Percentiles rank a stretch among this genome's conserved stretches.
Evolutionary conservation across 2,329 filamentous ascomycete genomes (phyloP).

Genomic region (Sporothrix dimorphospora): DNA sequence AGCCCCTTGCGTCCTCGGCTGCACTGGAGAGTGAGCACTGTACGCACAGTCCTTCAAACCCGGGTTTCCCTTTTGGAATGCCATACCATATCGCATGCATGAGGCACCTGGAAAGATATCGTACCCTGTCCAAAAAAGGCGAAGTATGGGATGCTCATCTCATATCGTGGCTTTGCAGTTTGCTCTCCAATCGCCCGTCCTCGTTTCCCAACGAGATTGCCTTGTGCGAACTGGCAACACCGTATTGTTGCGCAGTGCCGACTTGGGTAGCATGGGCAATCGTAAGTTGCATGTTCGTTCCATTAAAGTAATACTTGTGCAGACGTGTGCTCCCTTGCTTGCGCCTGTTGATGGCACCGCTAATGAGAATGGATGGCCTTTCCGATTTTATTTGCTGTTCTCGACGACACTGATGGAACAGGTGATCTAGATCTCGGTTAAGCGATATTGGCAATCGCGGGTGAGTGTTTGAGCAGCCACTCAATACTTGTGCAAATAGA

Average conservation of each 20-base stretch:
- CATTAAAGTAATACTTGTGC: not conserved
- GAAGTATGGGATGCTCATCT: not conserved
- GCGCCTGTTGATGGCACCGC: not conserved
- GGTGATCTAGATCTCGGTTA: slow-evolving; percentile 29
- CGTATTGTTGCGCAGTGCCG: not conserved
- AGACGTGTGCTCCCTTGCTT: not conserved
- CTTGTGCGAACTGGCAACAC: not conserved
- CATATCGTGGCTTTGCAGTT: not conserved
- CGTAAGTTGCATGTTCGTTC: not conserved
- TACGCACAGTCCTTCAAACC: not conserved
- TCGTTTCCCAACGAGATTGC: not conserved
- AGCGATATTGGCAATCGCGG: slow-evolving; percentile 15
- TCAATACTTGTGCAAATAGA: too few relatives aligned
- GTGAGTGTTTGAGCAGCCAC: not conserved
- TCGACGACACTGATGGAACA: slow-evolving; percentile 6
- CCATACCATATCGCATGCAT: not conserved
- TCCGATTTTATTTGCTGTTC: not conserved
- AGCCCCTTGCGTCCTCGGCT: slow-evolving; percentile 13
- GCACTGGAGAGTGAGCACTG: not conserved
- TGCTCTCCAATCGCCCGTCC: not conserved
- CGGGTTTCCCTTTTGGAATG: not conserved
- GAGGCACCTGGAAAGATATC: not conserved
- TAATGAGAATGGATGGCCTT: not conserved
- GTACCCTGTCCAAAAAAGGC: not conserved
- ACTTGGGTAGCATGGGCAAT: not conserved